Conservation (phyloP, 495 filamentous ascomycete species). For the Tuber umbilicatum region DNA sequence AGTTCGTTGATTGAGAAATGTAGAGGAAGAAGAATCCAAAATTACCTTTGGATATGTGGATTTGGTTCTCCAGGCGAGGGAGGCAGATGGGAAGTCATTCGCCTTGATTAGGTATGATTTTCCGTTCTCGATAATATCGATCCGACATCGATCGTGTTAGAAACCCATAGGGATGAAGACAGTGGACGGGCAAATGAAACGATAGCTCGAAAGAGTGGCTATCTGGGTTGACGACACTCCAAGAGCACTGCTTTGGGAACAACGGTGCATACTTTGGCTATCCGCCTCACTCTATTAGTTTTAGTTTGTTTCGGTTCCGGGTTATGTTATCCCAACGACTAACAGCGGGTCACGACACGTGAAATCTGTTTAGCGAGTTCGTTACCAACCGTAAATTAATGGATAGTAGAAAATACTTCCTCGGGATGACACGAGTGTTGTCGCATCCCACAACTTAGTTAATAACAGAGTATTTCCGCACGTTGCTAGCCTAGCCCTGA, state of each 20-base stretch:
- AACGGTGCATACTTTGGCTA: constrained; percentile 53
- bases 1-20: constrained; percentile 40
- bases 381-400: too few species aligned
- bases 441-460: too few species aligned
- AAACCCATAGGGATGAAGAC: constrained; percentile 81
- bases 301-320: neutral
- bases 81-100: constrained; percentile 67
- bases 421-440: too few species aligned
- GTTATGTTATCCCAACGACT: too few species aligned
- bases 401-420: too few species aligned
- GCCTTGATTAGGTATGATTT: constrained; percentile 55
- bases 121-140: neutral
- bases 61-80: constrained; percentile 73
- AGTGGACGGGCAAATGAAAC: constrained; percentile 78
- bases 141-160: constrained; percentile 41
- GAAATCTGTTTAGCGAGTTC: too few species aligned
- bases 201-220: constrained; percentile 81
- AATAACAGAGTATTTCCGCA: too few species aligned
- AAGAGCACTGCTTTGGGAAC: constrained; percentile 78
- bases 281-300: neutral
- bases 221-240: constrained; percentile 69
- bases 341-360: too few species aligned
- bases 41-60: constrained; percentile 83
- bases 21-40: constrained; percentile 51
- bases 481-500: too few species aligned